These are phyloP conservation scores for Aureobasidium sp. DNA, from an alignment of 2,329 filamentous ascomycete species.

Conservation along the genomic window DNA sequence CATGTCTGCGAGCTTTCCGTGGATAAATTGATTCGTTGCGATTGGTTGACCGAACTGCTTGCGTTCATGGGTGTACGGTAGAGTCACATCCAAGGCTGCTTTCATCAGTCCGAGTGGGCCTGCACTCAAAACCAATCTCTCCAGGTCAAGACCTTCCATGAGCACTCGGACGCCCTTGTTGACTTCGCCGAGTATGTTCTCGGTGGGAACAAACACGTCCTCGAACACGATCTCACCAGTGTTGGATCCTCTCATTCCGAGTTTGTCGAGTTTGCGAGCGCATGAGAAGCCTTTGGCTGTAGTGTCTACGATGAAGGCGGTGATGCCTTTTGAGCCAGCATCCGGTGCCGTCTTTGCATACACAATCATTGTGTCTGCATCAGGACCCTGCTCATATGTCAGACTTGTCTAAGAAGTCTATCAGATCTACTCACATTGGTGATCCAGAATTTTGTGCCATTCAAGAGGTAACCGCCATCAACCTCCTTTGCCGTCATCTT, in stretches of 20 bases:
- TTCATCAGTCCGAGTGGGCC: conserved; percentile 94
- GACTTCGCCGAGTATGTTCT: conserved; percentile 70
- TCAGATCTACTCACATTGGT: conserved; percentile 59
- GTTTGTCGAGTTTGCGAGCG: conserved; percentile 87
- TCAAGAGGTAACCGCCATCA: conserved; percentile 76
- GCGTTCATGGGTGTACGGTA: conserved; percentile 83
- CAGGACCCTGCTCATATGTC: conserved; percentile 50
- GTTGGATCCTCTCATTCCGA: conserved; percentile 96
- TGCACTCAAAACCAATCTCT: conserved; percentile 82
- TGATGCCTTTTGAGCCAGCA: conserved; percentile 80
- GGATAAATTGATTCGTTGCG: conserved; percentile 85
- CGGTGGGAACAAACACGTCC: conserved; percentile 75
- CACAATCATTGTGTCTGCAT: conserved; percentile 89
- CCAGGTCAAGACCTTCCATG: conserved; percentile 93
- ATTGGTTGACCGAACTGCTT: conserved; percentile 84
- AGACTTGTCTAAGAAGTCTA: neutral
- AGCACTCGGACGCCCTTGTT: conserved; percentile 82
- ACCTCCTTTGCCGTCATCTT: conserved; percentile 72
- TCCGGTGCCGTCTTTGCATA: conserved; percentile 89
- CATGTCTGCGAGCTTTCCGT: conserved; percentile 93
- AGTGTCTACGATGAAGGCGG: conserved; percentile 81
- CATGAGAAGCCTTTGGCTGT: conserved; percentile 70
- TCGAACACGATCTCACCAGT: conserved; percentile 92
- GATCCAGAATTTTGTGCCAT: conserved; percentile 99
- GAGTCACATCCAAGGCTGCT: conserved; percentile 71